Evolutionary conservation across 163 green algal species (phyloP).

Genomic region (Volvox carteri): DNA sequence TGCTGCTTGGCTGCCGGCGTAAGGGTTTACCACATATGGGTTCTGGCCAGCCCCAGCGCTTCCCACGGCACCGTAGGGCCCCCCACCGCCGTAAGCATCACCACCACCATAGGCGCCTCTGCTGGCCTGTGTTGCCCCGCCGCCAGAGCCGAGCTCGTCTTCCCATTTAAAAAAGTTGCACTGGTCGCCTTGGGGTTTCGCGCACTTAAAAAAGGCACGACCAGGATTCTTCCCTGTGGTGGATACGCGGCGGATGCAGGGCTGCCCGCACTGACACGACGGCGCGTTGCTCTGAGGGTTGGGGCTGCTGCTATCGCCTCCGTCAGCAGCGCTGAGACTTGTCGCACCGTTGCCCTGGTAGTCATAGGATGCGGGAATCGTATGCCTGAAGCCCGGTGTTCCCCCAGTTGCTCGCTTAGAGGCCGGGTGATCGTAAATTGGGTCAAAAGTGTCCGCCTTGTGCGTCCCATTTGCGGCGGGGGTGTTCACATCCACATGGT

Average conservation of each 20-base stretch:
- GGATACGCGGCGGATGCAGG: slow-evolving; percentile 13
- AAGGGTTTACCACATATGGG: slow-evolving; percentile 13
- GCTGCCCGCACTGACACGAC: slow-evolving; percentile 7
- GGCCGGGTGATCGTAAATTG: background rate
- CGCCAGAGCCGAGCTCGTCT: slow-evolving; percentile 30
- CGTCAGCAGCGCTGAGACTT: background rate
- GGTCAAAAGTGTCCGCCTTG: background rate
- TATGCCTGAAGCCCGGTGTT: background rate
- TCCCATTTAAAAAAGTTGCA: slow-evolving; percentile 57
- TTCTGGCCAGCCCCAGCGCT: background rate
- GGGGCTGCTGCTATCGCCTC: background rate
- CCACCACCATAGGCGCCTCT: background rate
- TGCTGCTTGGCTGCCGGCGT: background rate
- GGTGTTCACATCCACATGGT: slow-evolving; percentile 41
- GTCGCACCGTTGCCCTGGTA: background rate
- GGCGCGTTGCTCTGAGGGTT: background rate
- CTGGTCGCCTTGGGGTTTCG: slow-evolving; percentile 23
- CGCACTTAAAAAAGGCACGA: slow-evolving; percentile 54
- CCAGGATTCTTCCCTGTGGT: slow-evolving; percentile 46
- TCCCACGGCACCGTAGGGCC: background rate
- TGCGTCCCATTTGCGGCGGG: background rate
- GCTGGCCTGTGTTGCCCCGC: background rate
- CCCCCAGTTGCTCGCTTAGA: background rate
- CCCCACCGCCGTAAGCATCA: background rate
- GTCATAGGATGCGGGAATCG: background rate